Percentiles rank a stretch among this genome's conserved stretches.
These are phyloP conservation scores for Starmera dryadoides DNA, from an alignment of 805 yeast genomes.

Conservation along the genomic window DNA sequence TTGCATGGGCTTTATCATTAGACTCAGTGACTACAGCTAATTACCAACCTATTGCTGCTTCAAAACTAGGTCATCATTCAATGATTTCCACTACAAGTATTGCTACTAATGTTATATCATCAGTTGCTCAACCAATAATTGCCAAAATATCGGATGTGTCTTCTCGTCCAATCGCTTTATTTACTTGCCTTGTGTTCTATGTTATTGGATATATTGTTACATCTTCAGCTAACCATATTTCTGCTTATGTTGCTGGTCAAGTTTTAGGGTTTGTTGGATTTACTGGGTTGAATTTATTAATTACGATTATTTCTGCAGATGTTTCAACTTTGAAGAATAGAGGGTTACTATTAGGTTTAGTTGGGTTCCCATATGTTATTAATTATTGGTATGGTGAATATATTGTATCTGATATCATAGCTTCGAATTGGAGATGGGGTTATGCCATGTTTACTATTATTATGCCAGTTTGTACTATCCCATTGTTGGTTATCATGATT, in stretches of 20 bases:
- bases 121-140: constrained; percentile 30
- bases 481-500: constrained; percentile 25
- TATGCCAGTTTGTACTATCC: constrained; percentile 31
- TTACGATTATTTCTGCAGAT: constrained; percentile 28
- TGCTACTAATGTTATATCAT: constrained; percentile 30
- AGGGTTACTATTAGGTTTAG: constrained; percentile 27
- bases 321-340: constrained; percentile 32
- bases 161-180: constrained; percentile 32
- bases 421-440: constrained; percentile 44
- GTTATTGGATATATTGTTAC: constrained; percentile 29
- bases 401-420: constrained; percentile 25
- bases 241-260: constrained; percentile 29
- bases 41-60: constrained; percentile 33
- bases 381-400: constrained; percentile 37
- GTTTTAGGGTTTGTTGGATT: constrained; percentile 30
- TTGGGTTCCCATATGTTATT: constrained; percentile 32
- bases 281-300: constrained; percentile 28
- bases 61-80: constrained; percentile 31
- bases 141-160: constrained; percentile 34
- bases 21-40: constrained; percentile 25
- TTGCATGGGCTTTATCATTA: constrained; percentile 23
- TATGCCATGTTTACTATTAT: constrained; percentile 43
- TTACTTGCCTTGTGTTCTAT: constrained; percentile 23
- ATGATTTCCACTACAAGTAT: constrained; percentile 31
- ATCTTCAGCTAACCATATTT: constrained; percentile 28